Base-by-base conservation (phyloP, 306 rosid genomes). In the Ochetophila trinervis region DNA sequence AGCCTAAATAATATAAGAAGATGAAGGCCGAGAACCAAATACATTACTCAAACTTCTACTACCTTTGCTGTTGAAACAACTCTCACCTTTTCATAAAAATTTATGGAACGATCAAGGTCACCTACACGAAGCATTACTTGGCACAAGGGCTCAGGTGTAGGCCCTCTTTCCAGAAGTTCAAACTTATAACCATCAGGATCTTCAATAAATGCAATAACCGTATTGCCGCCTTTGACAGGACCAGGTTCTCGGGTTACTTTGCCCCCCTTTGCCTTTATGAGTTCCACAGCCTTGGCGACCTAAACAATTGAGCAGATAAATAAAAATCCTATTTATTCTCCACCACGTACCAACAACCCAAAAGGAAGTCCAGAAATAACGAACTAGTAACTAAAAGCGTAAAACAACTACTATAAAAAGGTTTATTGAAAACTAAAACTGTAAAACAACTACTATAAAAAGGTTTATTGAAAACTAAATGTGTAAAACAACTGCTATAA, bases 81-180 rank as follows among this genome's bases (percentile, higher is more conserved):
- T 68, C 83, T 73, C 69, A 90, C 97, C 99, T 85, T 90, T 83
- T 88, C 91, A 74, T 94, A 94, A 74, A 90, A 94, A 57, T 85
- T 71, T 53, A 90, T 82, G 76, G 99, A 94, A 62, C 90, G 97
- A 54, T 86, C 91, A 74, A 94, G 97, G 74, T 90, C 95, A 17
- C 97, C 96, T 5, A 88, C 97, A 34, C 95, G 92, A 76, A 94
- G 95, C 99, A 94, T 94, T 73, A 94, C 95, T 94, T 90, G 88
- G 69, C 91, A 90, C 68, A 94, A 69, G 51, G 99, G 97, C 74
- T 94, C 99, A 13, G 88, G 96, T 62, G 95, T 76, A 50, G 95
- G 95, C 53, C 86, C 81, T 73, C 89, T 90, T 85, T 90, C 95
- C 76, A 86, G 60, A 70, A 94, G 89, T 79, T 94, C 90, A 62